Percentiles rank a stretch among this genome's conserved stretches.
Evolutionary conservation across 805 yeast species (phyloP).

Genomic region (Monosporozyma solicola): DNA sequence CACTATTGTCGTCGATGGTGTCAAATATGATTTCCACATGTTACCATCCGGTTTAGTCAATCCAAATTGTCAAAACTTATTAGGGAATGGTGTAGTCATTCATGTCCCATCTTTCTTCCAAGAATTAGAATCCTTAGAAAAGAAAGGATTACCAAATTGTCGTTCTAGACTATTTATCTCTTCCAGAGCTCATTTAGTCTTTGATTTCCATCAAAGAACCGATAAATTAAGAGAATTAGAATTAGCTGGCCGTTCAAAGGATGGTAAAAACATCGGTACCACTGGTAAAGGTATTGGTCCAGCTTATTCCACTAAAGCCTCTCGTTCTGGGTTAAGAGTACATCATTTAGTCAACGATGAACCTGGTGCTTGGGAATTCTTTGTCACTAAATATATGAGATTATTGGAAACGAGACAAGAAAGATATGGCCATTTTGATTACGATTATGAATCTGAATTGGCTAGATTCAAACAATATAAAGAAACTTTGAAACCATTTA

Average conservation of each 20-base stretch:
- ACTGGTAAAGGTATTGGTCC: conserved; percentile 99
- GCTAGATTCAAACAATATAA: conserved; percentile 66
- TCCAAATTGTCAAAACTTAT: conserved; percentile 78
- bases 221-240: conserved; percentile 94
- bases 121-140: conserved; percentile 73
- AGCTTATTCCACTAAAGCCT: conserved; percentile 91
- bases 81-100: conserved; percentile 94
- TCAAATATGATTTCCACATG: conserved; percentile 97
- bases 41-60: conserved; percentile 96
- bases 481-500: conserved; percentile 75
- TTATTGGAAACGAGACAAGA: conserved; percentile 71
- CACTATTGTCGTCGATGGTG: conserved; percentile 84
- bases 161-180: conserved; percentile 75
- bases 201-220: conserved; percentile 95
- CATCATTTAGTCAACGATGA: conserved; percentile 89
- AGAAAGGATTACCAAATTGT: conserved; percentile 56
- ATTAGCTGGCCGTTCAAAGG: conserved; percentile 42
- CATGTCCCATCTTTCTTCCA: conserved; percentile 89
- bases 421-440: conserved; percentile 90
- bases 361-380: conserved; percentile 89
- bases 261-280: conserved; percentile 86
- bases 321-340: conserved; percentile 93
- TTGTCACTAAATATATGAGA: conserved; percentile 67
- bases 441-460: conserved; percentile 74
- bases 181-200: conserved; percentile 91